phyloP scores from a whole-genome alignment of 331 rosid genomes.

The Dryas integrifolia region DNA sequence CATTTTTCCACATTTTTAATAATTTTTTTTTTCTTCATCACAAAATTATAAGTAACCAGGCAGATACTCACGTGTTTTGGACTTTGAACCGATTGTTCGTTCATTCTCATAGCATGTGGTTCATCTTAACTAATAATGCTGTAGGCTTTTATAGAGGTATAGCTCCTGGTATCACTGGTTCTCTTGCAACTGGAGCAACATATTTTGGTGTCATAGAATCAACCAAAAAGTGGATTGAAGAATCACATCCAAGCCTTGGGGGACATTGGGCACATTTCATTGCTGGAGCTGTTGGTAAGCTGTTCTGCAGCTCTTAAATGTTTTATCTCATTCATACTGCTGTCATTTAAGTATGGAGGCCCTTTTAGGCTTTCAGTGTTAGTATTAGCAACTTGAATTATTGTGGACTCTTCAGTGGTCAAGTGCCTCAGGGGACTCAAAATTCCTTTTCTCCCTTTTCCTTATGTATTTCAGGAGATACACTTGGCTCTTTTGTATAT shows the following conservation, averaged over 20 bases:
- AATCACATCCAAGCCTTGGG: constrained; percentile 66
- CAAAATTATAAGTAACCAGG: neutral
- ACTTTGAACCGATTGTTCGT: constrained; percentile 10
- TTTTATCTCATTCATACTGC: constrained; percentile 18
- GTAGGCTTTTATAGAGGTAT: constrained; percentile 87
- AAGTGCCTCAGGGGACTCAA: constrained; percentile 19
- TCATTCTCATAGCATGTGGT: constrained; percentile 2
- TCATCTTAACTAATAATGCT: constrained; percentile 26
- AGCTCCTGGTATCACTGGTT: constrained; percentile 74
- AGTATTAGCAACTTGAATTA: neutral
- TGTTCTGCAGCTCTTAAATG: constrained; percentile 21
- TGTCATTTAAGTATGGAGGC: neutral
- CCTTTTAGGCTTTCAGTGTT: neutral
- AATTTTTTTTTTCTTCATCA: neutral
- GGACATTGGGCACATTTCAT: constrained; percentile 93
- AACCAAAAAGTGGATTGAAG: constrained; percentile 86
- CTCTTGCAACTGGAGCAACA: constrained; percentile 95
- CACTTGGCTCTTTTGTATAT: constrained; percentile 85
- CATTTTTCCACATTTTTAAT: neutral
- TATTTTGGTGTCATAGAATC: constrained; percentile 88
- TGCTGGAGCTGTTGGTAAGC: constrained; percentile 87
- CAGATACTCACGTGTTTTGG: neutral
- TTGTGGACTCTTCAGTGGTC: constrained; percentile 24
- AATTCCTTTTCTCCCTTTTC: constrained; percentile 28
- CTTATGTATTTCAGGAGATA: constrained; percentile 65